These are phyloP conservation scores for Pisolithus albus DNA, from an alignment of 768 basidiomycete species.

Conservation along the genomic window DNA sequence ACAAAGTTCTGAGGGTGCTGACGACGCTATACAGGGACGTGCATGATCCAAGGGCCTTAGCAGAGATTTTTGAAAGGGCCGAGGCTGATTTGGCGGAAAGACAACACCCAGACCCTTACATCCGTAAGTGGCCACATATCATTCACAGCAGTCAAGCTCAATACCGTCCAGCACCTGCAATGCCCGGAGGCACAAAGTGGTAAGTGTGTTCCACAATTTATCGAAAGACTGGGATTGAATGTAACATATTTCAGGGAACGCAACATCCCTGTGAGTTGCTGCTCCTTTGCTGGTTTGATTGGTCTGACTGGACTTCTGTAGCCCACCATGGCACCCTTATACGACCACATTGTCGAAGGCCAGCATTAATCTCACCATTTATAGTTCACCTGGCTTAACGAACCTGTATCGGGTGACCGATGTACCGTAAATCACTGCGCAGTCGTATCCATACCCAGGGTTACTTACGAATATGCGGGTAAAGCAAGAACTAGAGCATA, in stretches of 20 bases:
- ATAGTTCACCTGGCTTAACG: no score
- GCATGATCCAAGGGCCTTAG: slow-evolving; percentile 76
- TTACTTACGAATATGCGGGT: slow-evolving; percentile 23
- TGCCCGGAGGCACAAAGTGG: slow-evolving; percentile 96
- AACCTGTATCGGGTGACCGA: no score
- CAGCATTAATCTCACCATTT: slow-evolving; percentile 17
- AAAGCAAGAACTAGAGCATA: slow-evolving; percentile 15
- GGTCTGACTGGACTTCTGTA: slow-evolving; percentile 18
- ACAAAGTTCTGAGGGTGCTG: not conserved
- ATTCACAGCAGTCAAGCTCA: slow-evolving; percentile 1
- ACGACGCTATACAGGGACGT: slow-evolving; percentile 50
- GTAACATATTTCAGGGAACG: slow-evolving; percentile 1
- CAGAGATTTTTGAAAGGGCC: slow-evolving; percentile 68
- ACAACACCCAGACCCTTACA: slow-evolving; percentile 89
- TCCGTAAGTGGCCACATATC: slow-evolving; percentile 51
- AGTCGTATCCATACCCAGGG: no score
- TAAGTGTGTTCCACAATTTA: slow-evolving; percentile 33
- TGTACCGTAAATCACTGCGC: no score
- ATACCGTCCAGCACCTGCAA: slow-evolving; percentile 53
- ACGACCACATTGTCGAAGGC: slow-evolving; percentile 46
- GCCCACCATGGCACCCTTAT: slow-evolving; percentile 59
- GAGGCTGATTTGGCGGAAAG: slow-evolving; percentile 63
- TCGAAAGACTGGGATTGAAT: not conserved
- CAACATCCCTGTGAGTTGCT: slow-evolving; percentile 47
- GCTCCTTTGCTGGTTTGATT: not conserved